phyloP scores from a whole-genome alignment of 2,329 filamentous ascomycete genomes.

The Aureobasidium sp. region DNA sequence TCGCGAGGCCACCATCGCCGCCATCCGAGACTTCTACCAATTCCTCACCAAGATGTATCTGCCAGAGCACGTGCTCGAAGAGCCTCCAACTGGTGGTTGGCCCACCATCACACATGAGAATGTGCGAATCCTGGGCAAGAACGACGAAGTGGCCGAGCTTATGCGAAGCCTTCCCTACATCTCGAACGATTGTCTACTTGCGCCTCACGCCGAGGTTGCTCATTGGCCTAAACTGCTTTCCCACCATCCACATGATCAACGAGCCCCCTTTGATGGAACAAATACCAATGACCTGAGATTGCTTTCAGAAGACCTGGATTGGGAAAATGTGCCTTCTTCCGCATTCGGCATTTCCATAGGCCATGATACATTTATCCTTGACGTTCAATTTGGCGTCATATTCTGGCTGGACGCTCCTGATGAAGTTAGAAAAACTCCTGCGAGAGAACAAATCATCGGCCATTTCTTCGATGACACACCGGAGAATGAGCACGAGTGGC shows the following conservation, averaged over 20 bases:
- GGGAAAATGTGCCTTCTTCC: background rate
- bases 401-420: background rate
- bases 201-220: background rate
- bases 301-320: background rate
- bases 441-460: background rate
- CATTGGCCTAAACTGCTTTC: background rate
- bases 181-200: background rate
- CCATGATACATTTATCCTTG: background rate
- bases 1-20: slow-evolving; percentile 1
- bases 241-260: too few relatives aligned
- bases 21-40: background rate
- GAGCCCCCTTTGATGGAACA: background rate
- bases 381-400: background rate
- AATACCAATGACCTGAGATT: background rate
- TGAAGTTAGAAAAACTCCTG: background rate
- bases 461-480: background rate
- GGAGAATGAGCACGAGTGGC: background rate
- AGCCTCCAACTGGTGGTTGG: background rate
- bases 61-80: background rate
- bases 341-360: background rate
- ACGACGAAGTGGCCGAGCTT: slow-evolving; percentile 35
- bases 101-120: background rate
- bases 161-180: slow-evolving; percentile 38
- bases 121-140: slow-evolving; percentile 25
- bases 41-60: slow-evolving; percentile 7